Evolutionary conservation across 306 rosid species (phyloP).

Genomic region (Geum urbanum): DNA sequence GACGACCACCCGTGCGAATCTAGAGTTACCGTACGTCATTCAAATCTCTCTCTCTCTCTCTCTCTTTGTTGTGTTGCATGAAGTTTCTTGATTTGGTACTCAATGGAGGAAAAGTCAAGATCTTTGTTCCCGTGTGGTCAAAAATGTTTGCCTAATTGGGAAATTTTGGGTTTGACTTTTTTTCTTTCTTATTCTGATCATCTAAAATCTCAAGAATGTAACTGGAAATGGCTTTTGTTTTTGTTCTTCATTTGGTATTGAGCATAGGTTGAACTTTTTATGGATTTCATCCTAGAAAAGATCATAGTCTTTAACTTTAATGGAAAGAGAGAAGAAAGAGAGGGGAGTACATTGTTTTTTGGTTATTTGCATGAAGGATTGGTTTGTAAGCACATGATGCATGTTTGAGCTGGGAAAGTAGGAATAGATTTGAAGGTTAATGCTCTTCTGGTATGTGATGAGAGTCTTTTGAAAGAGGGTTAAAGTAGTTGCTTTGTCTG

Average conservation of each 20-base stretch:
- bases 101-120: neutral
- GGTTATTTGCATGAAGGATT: neutral
- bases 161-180: neutral
- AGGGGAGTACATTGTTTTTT: no score
- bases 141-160: conserved; percentile 2
- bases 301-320: neutral
- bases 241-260: neutral
- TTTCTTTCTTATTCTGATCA: no score
- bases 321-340: neutral
- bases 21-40: conserved; percentile 58
- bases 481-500: neutral
- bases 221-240: neutral
- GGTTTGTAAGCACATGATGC: neutral
- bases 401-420: neutral
- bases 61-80: neutral
- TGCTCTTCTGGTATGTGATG: neutral
- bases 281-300: neutral
- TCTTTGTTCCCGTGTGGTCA: conserved; percentile 4
- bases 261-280: neutral
- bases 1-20: conserved; percentile 91
- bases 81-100: conserved; percentile 9
- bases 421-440: neutral
- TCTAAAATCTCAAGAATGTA: neutral
- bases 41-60: neutral
- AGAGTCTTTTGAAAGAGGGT: neutral